Base-by-base conservation (phyloP, 2,329 filamentous ascomycete species). In the Botrytis paeoniae region DNA sequence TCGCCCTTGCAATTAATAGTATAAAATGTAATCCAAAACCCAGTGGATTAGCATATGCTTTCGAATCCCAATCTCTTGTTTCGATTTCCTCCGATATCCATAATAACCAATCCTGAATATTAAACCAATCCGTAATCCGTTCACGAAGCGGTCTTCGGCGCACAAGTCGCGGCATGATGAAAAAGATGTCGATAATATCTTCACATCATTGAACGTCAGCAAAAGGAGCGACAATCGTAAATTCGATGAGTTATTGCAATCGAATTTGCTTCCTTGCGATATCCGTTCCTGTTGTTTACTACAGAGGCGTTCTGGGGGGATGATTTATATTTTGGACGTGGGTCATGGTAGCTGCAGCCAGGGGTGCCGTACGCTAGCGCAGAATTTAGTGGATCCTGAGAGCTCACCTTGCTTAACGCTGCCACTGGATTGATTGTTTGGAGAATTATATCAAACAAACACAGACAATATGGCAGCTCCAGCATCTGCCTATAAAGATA, bases 71-170 rank as follows among this genome's bases (percentile, higher is more conserved):
- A 78, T 97, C 93, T 80, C 92, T 91, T 41, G 94, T 94, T 81
- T 98, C 95, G 74, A 99, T 88, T 83, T 97, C 93, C 81, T 98
- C 95, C 0, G 93, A 97, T 2, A 97, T 83, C 92, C 94, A 97
- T 29, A 99, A 89, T 71, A 96, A 84, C 80, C 95, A 93, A 83
- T 99, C 96, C 84, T 93, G 91, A 4, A 93, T 94, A 80, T 98
- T 95, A 74, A 98, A 85, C 82, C 90, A 90, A 73, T 92, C 87
- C 81, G 90, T 89, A 81, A 98, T 87, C 81, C 95, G 93, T 86
- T 98, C 92, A 43, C 84, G 81, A 77, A 97, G 87, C 81, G 96
- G 91, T 81, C 89, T 89, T 79, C 90, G 91, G 81, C 96, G 94
- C 78, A 99, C 90, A 75, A 97, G 88, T 79, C 91, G 91, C 78